These are phyloP conservation scores for Lepiota venenata DNA, from an alignment of 768 basidiomycete species.

Conservation along the genomic window DNA sequence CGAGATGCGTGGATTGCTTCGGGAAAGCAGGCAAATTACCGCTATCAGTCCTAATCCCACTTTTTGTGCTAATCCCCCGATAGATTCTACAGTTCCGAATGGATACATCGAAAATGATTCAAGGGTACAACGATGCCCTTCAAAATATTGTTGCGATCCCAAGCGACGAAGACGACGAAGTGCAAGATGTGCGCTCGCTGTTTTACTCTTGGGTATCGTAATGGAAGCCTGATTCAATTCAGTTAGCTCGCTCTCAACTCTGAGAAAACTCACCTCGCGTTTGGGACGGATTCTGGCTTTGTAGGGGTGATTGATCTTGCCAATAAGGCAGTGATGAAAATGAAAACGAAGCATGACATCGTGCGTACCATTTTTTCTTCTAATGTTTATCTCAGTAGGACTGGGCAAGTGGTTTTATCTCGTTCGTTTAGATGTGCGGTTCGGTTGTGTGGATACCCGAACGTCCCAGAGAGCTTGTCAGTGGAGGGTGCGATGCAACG, in stretches of 20 bases:
- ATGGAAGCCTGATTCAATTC: slow-evolving; percentile 27
- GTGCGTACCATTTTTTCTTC: slow-evolving; percentile 35
- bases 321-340: slow-evolving; percentile 41
- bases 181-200: slow-evolving; percentile 25
- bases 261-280: slow-evolving; percentile 57
- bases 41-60: no score
- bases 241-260: slow-evolving; percentile 63
- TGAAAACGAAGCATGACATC: slow-evolving; percentile 62
- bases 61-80: not conserved
- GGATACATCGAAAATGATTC: slow-evolving; percentile 49
- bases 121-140: slow-evolving; percentile 46
- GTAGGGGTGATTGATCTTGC: slow-evolving; percentile 66
- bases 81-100: slow-evolving; percentile 46
- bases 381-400: not conserved
- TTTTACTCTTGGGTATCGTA: not conserved
- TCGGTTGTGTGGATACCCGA: slow-evolving; percentile 69
- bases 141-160: slow-evolving; percentile 39
- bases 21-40: slow-evolving; percentile 47
- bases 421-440: slow-evolving; percentile 73
- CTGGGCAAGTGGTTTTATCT: no score
- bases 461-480: slow-evolving; percentile 68
- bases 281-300: slow-evolving; percentile 64
- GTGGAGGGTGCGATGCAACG: slow-evolving; percentile 71
- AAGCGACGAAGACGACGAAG: slow-evolving; percentile 64
- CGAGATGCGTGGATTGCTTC: slow-evolving; percentile 64